Conservation (phyloP, 2,329 filamentous ascomycete genomes). For the Ceratocystis huliohia region DNA sequence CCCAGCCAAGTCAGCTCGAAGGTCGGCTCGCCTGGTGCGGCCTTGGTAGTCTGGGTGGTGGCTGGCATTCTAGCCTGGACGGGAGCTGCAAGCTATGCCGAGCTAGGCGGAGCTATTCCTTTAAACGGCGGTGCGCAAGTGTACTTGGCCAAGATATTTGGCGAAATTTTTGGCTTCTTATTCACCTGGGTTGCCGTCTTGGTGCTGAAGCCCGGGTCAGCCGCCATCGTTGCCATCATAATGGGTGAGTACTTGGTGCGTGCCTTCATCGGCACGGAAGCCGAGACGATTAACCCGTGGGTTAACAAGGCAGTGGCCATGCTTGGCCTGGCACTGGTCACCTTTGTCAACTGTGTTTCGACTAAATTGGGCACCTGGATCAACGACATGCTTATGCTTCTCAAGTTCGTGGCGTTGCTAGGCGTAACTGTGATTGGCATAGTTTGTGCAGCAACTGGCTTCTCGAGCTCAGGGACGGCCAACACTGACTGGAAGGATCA, state of each 20-base stretch:
- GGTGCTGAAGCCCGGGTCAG: slow-evolving; percentile 83
- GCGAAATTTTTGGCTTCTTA: slow-evolving; percentile 80
- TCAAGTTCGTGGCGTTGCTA: slow-evolving; percentile 84
- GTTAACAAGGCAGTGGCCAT: slow-evolving; percentile 81
- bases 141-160: slow-evolving; percentile 92
- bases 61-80: slow-evolving; percentile 94
- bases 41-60: slow-evolving; percentile 80
- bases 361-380: slow-evolving; percentile 77
- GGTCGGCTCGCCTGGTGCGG: slow-evolving; percentile 79
- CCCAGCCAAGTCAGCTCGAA: slow-evolving; percentile 86
- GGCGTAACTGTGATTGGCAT: slow-evolving; percentile 80
- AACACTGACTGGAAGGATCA: slow-evolving; percentile 77
- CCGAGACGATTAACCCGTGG: slow-evolving; percentile 69
- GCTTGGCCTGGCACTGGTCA: slow-evolving; percentile 61
- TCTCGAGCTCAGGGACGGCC: slow-evolving; percentile 61
- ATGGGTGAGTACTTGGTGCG: slow-evolving; percentile 96
- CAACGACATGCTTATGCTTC: slow-evolving; percentile 88
- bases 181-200: slow-evolving; percentile 95
- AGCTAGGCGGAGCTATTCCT: slow-evolving; percentile 89
- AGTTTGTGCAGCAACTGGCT: slow-evolving; percentile 75
- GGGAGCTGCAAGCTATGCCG: slow-evolving; percentile 85
- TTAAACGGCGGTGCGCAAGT: slow-evolving; percentile 89
- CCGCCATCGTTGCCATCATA: slow-evolving; percentile 92
- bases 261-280: slow-evolving; percentile 75
- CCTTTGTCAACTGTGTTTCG: slow-evolving; percentile 77